These are phyloP conservation scores for Tephrocybe sp. DNA, from an alignment of 768 basidiomycete genomes.

Conservation along the genomic window DNA sequence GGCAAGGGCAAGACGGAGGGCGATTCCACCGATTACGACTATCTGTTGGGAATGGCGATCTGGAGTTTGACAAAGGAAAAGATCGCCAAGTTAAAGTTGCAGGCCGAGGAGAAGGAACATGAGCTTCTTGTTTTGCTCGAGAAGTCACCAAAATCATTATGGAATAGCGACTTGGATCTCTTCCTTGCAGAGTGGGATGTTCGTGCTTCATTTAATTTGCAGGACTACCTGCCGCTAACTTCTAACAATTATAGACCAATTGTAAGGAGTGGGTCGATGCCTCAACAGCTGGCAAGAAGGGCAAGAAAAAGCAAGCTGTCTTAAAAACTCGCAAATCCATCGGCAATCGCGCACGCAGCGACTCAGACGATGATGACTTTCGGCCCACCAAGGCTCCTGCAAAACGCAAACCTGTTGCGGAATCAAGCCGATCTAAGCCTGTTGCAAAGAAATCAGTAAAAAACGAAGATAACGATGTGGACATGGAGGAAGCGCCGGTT, in stretches of 20 bases:
- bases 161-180: constrained; percentile 85
- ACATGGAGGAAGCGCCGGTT: constrained; percentile 21
- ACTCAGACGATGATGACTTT: constrained; percentile 47
- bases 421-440: constrained; percentile 27
- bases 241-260: constrained; percentile 28
- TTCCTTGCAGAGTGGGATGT: constrained; percentile 89
- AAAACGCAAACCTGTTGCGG: constrained; percentile 40
- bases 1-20: constrained; percentile 26
- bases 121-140: constrained; percentile 80
- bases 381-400: constrained; percentile 44
- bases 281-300: constrained; percentile 40
- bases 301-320: constrained; percentile 46
- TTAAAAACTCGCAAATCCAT: constrained; percentile 51
- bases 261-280: constrained; percentile 50
- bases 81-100: constrained; percentile 83
- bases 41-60: constrained; percentile 93
- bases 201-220: constrained; percentile 25
- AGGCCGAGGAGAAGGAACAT: constrained; percentile 78
- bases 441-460: constrained; percentile 25
- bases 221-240: background rate
- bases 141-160: constrained; percentile 78
- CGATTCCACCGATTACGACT: constrained; percentile 77
- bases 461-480: constrained; percentile 25
- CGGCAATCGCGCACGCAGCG: constrained; percentile 26
- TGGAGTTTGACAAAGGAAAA: constrained; percentile 95